Base-by-base conservation (phyloP, 306 rosid genomes). In the Crataegus laevigata region DNA sequence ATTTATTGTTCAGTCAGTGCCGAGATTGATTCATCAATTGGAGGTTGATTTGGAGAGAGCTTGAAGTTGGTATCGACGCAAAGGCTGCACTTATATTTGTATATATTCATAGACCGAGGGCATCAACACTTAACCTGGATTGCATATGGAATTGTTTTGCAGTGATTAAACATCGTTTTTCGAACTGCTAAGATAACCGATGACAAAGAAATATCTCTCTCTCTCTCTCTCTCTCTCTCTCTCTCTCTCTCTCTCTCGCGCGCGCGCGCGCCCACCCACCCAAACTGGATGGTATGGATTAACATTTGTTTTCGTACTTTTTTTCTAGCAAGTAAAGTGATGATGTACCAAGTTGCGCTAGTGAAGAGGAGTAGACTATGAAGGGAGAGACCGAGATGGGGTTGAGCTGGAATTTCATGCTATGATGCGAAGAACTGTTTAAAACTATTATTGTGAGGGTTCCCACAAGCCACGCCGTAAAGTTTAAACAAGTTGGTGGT, bases 21-120 rank as follows among this genome's bases (percentile, higher is more conserved):
- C 47, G 12, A 32, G 61, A 25, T 69, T 61, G 71, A 75, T 45
- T 10, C 65, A 43, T 51, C 32, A 59, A n/a, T 1, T 61, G 57
- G 43, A 80, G 67, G 60, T 61, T 69, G 25, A 72, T 19, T 72
- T 52, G 17, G 32, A 57, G 68, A 36, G 38, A 38, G 38, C 32
- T 58, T 40, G 28, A 42, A 29, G 66, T 25, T 11, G 4, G 18
- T 11, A 63, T 22, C 19, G 32, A 18, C 10, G 12, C 11, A 36
- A 8, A 72, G 59, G 69, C 51, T 73, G 77, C 45, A 60, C 43
- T 42, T 60, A 15, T 73, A 43, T 60, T 42, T 59, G 77, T 60
- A 73, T 19, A 19, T 73, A 60, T 65, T 34, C 69, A 65, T 36
- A 32, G 25, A 65, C 69, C 22, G 3, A 34, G 4, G 22, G 67